phyloP scores from a whole-genome alignment of 306 rosid species.

The Leucaena leucocephala region DNA sequence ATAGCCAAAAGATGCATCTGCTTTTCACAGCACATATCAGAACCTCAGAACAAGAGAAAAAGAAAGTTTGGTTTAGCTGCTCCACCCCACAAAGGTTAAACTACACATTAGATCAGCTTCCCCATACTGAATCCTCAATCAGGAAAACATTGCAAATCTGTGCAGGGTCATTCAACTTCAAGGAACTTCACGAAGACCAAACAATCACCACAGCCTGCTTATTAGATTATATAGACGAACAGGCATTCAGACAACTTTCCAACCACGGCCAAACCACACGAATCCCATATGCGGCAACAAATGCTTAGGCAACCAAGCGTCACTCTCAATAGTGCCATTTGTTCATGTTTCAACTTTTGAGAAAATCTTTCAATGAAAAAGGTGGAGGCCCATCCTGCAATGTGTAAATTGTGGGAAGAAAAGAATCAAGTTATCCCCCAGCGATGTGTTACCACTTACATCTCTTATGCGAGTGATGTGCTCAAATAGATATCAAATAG shows the following conservation, averaged over 20 bases:
- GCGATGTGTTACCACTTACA: neutral
- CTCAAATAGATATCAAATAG: neutral
- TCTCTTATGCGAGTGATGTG: neutral
- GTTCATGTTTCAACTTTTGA: conserved; percentile 56
- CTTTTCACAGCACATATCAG: conserved; percentile 16
- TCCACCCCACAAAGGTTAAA: conserved; percentile 21
- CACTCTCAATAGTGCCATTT: conserved; percentile 25
- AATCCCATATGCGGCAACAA: conserved; percentile 35
- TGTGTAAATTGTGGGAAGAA: conserved; percentile 19
- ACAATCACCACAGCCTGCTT: conserved; percentile 36
- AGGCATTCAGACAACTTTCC: conserved; percentile 28
- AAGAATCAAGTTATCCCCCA: conserved; percentile 21
- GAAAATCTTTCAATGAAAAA: conserved; percentile 75
- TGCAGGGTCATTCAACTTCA: conserved; percentile 24
- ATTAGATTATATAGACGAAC: conserved; percentile 23
- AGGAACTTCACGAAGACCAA: conserved; percentile 35
- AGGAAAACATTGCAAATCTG: conserved; percentile 18
- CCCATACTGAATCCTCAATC: conserved; percentile 22
- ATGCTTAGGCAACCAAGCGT: conserved; percentile 33
- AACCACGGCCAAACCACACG: conserved; percentile 37
- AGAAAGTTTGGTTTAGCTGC: conserved; percentile 12
- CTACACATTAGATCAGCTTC: conserved; percentile 31
- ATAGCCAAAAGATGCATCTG: conserved; percentile 22
- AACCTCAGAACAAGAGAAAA: neutral
- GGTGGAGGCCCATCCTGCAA: conserved; percentile 69